Evolutionary conservation across 257 asterid species (phyloP), one percentile per base, ranked within the genome.

Genomic region (Fraxinus quadrangulata): DNA sequence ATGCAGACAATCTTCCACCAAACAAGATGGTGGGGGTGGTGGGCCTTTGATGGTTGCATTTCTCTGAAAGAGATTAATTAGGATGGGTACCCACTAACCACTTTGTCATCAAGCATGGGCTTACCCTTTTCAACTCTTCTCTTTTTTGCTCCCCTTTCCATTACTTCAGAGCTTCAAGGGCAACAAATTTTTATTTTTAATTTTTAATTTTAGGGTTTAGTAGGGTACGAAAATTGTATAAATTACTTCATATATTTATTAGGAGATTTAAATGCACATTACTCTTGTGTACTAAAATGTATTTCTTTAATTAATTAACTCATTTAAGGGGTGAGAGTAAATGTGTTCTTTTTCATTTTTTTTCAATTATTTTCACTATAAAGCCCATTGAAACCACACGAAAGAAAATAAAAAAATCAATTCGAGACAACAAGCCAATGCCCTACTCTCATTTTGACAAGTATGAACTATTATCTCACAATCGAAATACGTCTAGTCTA

Each of bases 21-120:
- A 81, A 83, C 77, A 81, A 79, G 75, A 31, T 45, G 74, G 75
- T 40, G 78, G 42, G 76, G 77, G 24, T 39, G 47, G 85, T 78
- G 90, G 89, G 89, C 79, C 86, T 86, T 70, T 82, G 89, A 85
- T 86, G 85, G 87, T 21, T 84, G 82, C 80, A 82, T 78, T 80
- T 85, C 82, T 82, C 67, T 81, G 86, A 73, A 14, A 71, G 37
- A 67, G 82, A 79, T 78, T 85, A 81, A 86, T 75, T 87, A 33
- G 30, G 85, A 86, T 81, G 88, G 84, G 81, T 81, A 68, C 90
- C 86, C 90, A 83, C 83, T 78, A 84, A 78, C 81, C 77, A 83
- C 83, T 82, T 81, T 88, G 85, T 86, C 86, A 63, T 80, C 40
- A 59, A 80, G 73, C 83, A 63, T 65, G 71, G 78, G 67, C 77